These are phyloP conservation scores for Pelargonium citronellum DNA, from an alignment of 441 rosid species.

Conservation along the genomic window DNA sequence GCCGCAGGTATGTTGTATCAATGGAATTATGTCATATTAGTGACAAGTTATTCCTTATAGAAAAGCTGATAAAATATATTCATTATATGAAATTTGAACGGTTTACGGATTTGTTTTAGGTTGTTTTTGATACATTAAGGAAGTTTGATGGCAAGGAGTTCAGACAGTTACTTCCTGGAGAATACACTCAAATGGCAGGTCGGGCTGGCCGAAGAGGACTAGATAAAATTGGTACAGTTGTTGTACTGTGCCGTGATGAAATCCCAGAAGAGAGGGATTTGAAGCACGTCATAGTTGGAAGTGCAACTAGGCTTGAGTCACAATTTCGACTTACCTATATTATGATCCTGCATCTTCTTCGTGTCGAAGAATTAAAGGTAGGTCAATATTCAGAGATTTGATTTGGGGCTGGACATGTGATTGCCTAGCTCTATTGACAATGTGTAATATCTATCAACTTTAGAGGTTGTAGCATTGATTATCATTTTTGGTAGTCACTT, in stretches of 20 bases:
- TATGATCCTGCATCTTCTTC: constrained; percentile 96
- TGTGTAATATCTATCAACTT: constrained; percentile 8
- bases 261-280: constrained; percentile 73
- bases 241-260: constrained; percentile 94
- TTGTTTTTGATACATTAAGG: constrained; percentile 87
- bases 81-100: background rate
- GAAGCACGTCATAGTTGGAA: constrained; percentile 60
- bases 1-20: background rate
- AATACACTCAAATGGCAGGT: constrained; percentile 99
- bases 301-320: constrained; percentile 79
- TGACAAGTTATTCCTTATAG: background rate
- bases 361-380: constrained; percentile 99
- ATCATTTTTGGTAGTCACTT: constrained; percentile 1
- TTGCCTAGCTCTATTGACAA: constrained; percentile 5
- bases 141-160: constrained; percentile 96
- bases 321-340: constrained; percentile 95
- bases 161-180: constrained; percentile 86
- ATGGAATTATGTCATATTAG: background rate
- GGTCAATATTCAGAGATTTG: constrained; percentile 15
- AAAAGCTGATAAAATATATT: background rate
- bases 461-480: constrained; percentile 16
- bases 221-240: constrained; percentile 89
- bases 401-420: constrained; percentile 10
- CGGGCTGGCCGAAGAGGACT: constrained; percentile 99
- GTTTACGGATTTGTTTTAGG: constrained; percentile 39